These are phyloP conservation scores for Periconia macrospinosa DNA, from an alignment of 2,329 filamentous ascomycete species.

Conservation along the genomic window DNA sequence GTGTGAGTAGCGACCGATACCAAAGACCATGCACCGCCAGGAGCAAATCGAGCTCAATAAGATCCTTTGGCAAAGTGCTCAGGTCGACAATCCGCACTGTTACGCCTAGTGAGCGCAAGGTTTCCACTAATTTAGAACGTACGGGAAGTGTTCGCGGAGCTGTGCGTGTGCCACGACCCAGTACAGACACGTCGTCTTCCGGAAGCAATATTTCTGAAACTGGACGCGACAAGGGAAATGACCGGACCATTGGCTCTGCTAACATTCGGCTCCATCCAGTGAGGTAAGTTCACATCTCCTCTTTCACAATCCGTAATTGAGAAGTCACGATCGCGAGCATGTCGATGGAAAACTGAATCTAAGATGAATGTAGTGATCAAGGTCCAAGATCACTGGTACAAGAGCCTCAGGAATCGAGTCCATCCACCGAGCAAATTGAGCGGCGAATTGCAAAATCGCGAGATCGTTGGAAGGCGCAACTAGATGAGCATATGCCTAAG, in stretches of 20 bases:
- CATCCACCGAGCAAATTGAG: slow-evolving; percentile 45
- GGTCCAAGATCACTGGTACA: background rate
- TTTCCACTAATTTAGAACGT: slow-evolving; percentile 10
- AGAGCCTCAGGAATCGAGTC: slow-evolving; percentile 18
- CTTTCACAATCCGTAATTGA: background rate
- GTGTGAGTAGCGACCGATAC: slow-evolving; percentile 12
- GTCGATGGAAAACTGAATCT: background rate
- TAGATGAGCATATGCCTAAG: slow-evolving; percentile 33
- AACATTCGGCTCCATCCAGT: slow-evolving; percentile 8
- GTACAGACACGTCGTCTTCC: slow-evolving; percentile 4
- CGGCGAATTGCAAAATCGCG: slow-evolving; percentile 41
- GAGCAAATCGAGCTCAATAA: slow-evolving; percentile 31
- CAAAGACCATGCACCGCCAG: slow-evolving; percentile 15
- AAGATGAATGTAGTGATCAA: background rate
- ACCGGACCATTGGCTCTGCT: background rate
- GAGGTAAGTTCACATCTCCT: background rate
- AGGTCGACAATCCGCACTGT: slow-evolving; percentile 43
- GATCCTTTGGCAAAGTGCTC: slow-evolving; percentile 29
- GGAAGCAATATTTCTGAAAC: slow-evolving; percentile 2
- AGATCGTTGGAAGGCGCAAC: slow-evolving; percentile 46
- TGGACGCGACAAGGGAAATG: slow-evolving; percentile 3
- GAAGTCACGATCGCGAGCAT: background rate
- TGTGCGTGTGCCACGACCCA: slow-evolving; percentile 10
- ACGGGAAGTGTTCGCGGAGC: slow-evolving; percentile 4
- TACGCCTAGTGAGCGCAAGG: slow-evolving; percentile 27